Percentiles rank a stretch among this genome's conserved stretches.
phyloP scores from a whole-genome alignment of 1,284 basidiomycete species.

The Microbotryomycetes sp. region DNA sequence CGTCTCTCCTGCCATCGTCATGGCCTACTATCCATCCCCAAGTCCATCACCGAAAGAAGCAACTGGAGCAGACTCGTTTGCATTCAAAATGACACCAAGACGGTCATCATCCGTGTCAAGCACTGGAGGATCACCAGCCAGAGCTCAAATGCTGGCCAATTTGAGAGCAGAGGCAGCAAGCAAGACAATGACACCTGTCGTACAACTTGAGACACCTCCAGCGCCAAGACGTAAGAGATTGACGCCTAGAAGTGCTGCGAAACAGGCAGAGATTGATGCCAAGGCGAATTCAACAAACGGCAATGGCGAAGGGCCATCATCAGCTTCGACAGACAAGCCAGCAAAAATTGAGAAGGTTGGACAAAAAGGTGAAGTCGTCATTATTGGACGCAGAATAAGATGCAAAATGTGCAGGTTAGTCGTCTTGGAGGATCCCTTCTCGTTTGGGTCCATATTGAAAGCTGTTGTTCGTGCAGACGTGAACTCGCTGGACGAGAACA shows the following conservation, averaged over 20 bases:
- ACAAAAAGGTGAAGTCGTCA: slow-evolving; percentile 19
- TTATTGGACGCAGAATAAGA: slow-evolving; percentile 52
- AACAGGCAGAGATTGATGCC: slow-evolving; percentile 5
- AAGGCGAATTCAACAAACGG: slow-evolving; percentile 10
- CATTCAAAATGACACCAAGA: slow-evolving; percentile 28
- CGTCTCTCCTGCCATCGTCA: slow-evolving; percentile 39
- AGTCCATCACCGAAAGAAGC: slow-evolving; percentile 32
- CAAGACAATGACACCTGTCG: not conserved
- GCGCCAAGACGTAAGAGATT: slow-evolving; percentile 26
- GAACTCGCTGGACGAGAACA: slow-evolving; percentile 82
- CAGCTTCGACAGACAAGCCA: slow-evolving; percentile 11
- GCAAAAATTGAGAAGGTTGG: slow-evolving; percentile 28
- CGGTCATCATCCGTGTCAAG: slow-evolving; percentile 1
- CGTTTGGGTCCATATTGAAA: slow-evolving; percentile 2
- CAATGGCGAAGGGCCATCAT: slow-evolving; percentile 2
- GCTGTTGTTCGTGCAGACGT: slow-evolving; percentile 48
- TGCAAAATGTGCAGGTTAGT: slow-evolving; percentile 83
- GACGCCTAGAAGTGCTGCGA: slow-evolving; percentile 14
- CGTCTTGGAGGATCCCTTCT: not conserved
- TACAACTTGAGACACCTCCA: not conserved
- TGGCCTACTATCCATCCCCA: slow-evolving; percentile 43
- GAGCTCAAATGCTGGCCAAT: not conserved
- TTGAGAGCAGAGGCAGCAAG: not conserved
- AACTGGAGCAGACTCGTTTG: slow-evolving; percentile 10
- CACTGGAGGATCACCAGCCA: not conserved